These are phyloP conservation scores for Fragilaria crotonensis DNA, from an alignment of 108 stramenopile genomes.

Conservation along the genomic window DNA sequence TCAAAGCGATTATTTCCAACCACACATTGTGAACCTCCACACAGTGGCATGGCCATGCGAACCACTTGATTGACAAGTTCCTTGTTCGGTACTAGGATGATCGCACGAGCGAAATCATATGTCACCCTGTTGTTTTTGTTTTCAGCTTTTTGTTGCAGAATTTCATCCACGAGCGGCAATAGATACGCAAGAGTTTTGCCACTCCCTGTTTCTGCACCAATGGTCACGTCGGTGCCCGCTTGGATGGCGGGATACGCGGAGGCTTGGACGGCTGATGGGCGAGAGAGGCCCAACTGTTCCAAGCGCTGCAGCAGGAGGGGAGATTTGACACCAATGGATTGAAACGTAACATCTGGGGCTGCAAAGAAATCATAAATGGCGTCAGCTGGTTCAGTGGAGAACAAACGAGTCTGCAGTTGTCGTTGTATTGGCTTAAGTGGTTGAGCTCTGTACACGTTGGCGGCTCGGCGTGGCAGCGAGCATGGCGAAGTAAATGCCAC, in stretches of 20 bases:
- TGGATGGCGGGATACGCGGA: slow-evolving; percentile 43
- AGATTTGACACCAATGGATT: slow-evolving; percentile 62
- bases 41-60: slow-evolving; percentile 69
- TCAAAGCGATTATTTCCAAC: slow-evolving; percentile 8
- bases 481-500: too few species aligned
- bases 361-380: slow-evolving; percentile 42
- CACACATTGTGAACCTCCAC: slow-evolving; percentile 40
- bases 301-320: slow-evolving; percentile 53
- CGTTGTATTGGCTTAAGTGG: too few species aligned
- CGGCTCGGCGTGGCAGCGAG: too few species aligned
- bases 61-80: slow-evolving; percentile 82
- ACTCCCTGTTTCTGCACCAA: slow-evolving; percentile 92
- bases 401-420: too few species aligned
- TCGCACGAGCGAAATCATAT: slow-evolving; percentile 71
- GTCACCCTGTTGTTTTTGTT: slow-evolving; percentile 11
- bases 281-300: slow-evolving; percentile 25
- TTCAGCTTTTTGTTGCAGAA: slow-evolving; percentile 48
- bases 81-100: slow-evolving; percentile 86
- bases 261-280: slow-evolving; percentile 74
- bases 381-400: not conserved
- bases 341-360: slow-evolving; percentile 29
- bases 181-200: slow-evolving; percentile 97
- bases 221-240: slow-evolving; percentile 54
- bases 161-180: slow-evolving; percentile 77
- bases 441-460: too few species aligned